Evolutionary conservation across 176 grass and related monocot genomes (phyloP), one percentile per base, ranked within the genome.

Genomic region (Aegilops tauschii): DNA sequence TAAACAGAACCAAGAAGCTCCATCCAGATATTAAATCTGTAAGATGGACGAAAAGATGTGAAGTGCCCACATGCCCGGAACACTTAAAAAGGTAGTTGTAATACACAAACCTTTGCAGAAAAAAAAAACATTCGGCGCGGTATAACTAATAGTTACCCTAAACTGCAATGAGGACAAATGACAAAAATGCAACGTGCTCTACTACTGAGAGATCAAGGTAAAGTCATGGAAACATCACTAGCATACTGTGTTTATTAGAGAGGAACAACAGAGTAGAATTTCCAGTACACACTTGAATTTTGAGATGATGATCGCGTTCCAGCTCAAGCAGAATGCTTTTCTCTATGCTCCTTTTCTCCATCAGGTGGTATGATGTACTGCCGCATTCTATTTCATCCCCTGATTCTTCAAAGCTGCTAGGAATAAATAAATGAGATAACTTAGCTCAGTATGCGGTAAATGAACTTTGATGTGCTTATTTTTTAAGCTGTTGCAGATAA

Each of bases 251-350:
- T 12, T 68, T 52, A 25, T 65, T 85, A 39, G 21, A 54, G 3
- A 68, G 13, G 44, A 77, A 68, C 32, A 52, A 69, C 1, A 79
- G 5, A 58, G 32, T 80, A 70, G 1, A 54, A 54, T 18, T 54
- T 18, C 50, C 6, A 2, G 73, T 79, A 84, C 88, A 61, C 56
- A 98, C 96, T 80, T 94, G 87, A 42, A 98, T 66, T 83, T 90
- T 89, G 23, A 94, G 83, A 66, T 90, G 84, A 73, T 95, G 90
- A 70, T 95, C 90, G 18, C 62, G 83, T 20, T 98, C 92, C 83
- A 98, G 84, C 77, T 92, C 90, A 52, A 95, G 86, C 34, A 98
- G 73, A 89, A 95, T 88, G 80, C 87, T 90, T 84, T 95, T 93
- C 34, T 92, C 92, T 30, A 90, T 6, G 52, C 37, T 86, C 25